A percentile compares a stretch with the other conserved stretches of the same genome.
These are phyloP conservation scores for Colletotrichum higginsianum DNA, from an alignment of 2,329 filamentous ascomycete species.

Conservation along the genomic window DNA sequence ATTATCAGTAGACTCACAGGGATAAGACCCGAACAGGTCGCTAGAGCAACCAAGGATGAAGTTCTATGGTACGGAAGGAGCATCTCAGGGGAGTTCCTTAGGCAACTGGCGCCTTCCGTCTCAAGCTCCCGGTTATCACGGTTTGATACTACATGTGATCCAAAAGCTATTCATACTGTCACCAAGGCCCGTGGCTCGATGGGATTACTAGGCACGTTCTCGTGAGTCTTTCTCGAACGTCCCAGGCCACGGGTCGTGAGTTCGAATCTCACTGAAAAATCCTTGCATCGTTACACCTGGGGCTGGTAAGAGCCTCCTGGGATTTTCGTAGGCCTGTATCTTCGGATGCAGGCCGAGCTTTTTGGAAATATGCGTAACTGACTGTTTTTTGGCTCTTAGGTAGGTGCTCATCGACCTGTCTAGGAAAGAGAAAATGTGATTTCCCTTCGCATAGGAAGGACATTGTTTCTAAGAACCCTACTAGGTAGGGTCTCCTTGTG, in stretches of 20 bases:
- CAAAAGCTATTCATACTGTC: background rate
- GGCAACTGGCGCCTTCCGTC: background rate
- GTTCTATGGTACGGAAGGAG: too few relatives aligned
- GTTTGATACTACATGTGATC: background rate
- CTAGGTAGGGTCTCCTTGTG: too few relatives aligned
- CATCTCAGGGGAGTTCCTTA: too few relatives aligned
- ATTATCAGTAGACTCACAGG: too few relatives aligned
- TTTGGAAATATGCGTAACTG: background rate
- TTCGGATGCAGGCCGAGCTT: background rate
- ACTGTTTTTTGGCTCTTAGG: too few relatives aligned
- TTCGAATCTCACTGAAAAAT: conserved; percentile 1
- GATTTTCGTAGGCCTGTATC: background rate
- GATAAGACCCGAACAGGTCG: too few relatives aligned
- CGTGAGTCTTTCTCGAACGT: background rate
- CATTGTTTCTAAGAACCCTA: too few relatives aligned
- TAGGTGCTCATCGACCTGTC: too few relatives aligned
- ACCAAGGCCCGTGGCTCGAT: background rate
- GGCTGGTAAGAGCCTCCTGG: conserved; percentile 7
- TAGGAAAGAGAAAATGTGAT: too few relatives aligned
- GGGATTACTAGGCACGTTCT: background rate
- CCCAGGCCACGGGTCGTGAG: background rate
- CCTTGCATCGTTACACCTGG: conserved; percentile 6
- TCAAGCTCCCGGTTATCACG: background rate
- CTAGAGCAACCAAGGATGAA: too few relatives aligned
- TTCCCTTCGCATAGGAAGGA: too few relatives aligned